phyloP scores from a whole-genome alignment of 2,329 filamentous ascomycete genomes.

The Chalaropsis thielavioides region DNA sequence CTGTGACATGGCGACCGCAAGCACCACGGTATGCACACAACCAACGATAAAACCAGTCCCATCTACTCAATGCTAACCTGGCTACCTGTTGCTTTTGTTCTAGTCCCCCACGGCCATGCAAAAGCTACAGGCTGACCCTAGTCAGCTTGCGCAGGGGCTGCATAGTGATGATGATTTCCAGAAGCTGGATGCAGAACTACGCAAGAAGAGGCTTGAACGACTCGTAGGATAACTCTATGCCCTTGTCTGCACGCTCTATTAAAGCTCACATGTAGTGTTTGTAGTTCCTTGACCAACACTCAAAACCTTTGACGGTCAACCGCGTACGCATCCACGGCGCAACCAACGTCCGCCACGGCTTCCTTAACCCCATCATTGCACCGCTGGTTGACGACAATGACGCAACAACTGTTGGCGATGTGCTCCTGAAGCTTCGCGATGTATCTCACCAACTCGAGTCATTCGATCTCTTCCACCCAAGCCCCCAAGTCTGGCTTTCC shows the following conservation, averaged over 20 bases:
- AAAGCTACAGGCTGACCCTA: slow-evolving; percentile 16
- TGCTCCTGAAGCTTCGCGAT: slow-evolving; percentile 55
- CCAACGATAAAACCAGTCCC: not conserved
- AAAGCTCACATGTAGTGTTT: not conserved
- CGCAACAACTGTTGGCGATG: slow-evolving; percentile 62
- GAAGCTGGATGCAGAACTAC: slow-evolving; percentile 16
- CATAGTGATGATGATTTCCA: slow-evolving; percentile 18
- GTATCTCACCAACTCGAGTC: slow-evolving; percentile 55
- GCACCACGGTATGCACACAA: not conserved
- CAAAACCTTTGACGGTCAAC: slow-evolving; percentile 74
- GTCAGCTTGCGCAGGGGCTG: slow-evolving; percentile 15
- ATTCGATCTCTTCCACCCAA: slow-evolving; percentile 77
- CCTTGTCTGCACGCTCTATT: not conserved
- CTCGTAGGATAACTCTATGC: slow-evolving; percentile 10
- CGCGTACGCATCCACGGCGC: slow-evolving; percentile 52
- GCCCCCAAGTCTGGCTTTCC: slow-evolving; percentile 71
- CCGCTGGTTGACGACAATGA: slow-evolving; percentile 53
- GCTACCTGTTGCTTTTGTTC: not conserved
- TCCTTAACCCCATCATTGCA: slow-evolving; percentile 67
- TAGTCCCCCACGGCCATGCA: slow-evolving; percentile 5
- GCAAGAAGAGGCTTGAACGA: slow-evolving; percentile 17
- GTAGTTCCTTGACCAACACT: slow-evolving; percentile 67
- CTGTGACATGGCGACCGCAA: not conserved
- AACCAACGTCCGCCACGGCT: slow-evolving; percentile 64
- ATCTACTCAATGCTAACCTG: not conserved